Base-by-base conservation (phyloP, 1,284 basidiomycete species). In the Tetrapyrgos nigripes region DNA sequence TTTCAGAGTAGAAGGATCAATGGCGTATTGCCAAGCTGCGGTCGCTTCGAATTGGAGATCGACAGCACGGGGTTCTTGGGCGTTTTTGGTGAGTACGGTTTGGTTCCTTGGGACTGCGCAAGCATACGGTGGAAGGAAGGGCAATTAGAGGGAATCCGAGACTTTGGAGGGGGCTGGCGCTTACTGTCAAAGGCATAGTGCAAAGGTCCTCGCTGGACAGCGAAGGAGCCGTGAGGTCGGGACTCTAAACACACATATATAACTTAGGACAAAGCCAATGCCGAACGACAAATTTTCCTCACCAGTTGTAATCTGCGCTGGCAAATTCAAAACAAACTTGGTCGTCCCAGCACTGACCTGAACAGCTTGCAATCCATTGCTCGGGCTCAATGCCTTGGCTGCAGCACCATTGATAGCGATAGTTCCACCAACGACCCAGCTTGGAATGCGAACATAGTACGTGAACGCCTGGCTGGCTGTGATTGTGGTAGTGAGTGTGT, bases 171-270 rank as follows among this genome's bases (percentile, higher is more conserved):
- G 50, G 10, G 37, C 33, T 27, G 49, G 27, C 3, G 55, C 75
- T 58, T 55, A 76, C 75, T 84, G 65, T 85, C 83, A 64, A 80
- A 82, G 14, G 84, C 84, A 66, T 85, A 86, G 68, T 84, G 79
- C 45, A 86, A 69, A 14, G 83, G 81, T 14, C 84, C 84, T 17
- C 84, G 79, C 52, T 86, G 83, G 10, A 86, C 74, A 9, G 83
- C 83, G 50, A 85, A 71, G 8, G 83, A 83, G 14, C 78, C 78
- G 62, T 84, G 79, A 19, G 82, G 82, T 24, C 84, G 77, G 23
- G 67, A 75, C 66, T 85, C 83, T 85, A 54, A 53, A 23, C 14
- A 43, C 8, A 21, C 14, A 47, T 26, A 14, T 52, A 47, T 13
- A 26, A 28, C 44, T 45, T 45, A 23, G 17, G 24, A 51, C 10